Conservation (phyloP, 1,284 basidiomycete species). For the Puccinia brachypodii region DNA sequence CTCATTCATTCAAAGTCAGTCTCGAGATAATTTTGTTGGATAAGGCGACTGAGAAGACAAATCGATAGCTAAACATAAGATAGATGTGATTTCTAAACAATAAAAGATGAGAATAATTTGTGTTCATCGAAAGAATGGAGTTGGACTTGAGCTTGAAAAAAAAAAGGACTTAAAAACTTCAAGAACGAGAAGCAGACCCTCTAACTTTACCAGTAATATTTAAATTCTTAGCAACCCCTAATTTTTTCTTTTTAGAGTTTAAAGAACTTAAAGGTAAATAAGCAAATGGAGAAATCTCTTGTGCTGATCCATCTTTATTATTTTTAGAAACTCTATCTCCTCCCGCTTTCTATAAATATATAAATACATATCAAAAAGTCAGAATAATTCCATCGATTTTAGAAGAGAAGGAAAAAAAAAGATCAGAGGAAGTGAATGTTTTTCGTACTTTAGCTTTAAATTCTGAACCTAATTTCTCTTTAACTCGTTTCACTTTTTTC, state of each 20-base stretch:
- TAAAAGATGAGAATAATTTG: too few species aligned
- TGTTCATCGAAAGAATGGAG: too few species aligned
- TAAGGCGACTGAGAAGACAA: too few species aligned
- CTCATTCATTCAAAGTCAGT: too few species aligned
- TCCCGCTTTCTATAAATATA: slow-evolving; percentile 70
- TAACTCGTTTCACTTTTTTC: slow-evolving; percentile 63
- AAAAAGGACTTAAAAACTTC: too few species aligned
- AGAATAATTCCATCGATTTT: background rate
- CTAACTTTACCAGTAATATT: slow-evolving; percentile 39
- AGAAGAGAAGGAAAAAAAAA: background rate
- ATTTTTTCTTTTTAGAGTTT: slow-evolving; percentile 50
- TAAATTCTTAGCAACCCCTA: background rate
- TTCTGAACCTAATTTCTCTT: slow-evolving; percentile 73
- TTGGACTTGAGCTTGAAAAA: too few species aligned
- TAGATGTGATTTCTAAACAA: too few species aligned
- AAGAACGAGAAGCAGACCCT: slow-evolving; percentile 11
- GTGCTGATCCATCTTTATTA: slow-evolving; percentile 63
- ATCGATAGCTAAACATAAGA: too few species aligned
- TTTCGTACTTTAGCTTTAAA: slow-evolving; percentile 74
- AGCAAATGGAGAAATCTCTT: slow-evolving; percentile 83
- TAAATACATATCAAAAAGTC: background rate
- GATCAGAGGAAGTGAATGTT: background rate
- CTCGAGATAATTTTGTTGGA: too few species aligned
- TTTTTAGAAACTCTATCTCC: slow-evolving; percentile 59
- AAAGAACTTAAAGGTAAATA: slow-evolving; percentile 66